Base-by-base conservation (phyloP, 768 basidiomycete species). In the Leccinum arenicola region DNA sequence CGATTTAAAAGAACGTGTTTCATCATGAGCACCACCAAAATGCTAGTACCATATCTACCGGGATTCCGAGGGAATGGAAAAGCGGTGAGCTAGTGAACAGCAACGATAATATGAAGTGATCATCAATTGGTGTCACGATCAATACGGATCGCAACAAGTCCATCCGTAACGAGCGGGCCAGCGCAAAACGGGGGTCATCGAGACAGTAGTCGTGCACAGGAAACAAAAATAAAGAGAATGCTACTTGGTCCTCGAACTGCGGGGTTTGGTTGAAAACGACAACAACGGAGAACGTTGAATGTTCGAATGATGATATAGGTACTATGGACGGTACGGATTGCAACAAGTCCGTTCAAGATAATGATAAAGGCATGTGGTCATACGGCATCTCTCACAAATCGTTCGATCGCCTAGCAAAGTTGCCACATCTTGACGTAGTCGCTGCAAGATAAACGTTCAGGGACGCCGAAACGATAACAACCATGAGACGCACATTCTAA, bases 401-500 rank as follows among this genome's bases (percentile, higher is more conserved):
- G 12, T 8, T 35, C n/a, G 8, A 38, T 21, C 52, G 11, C 48
- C 50, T 63, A 64, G 57, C 71, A 72, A 15, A 73, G 62, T 11
- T 70, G 70, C 72, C 72, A 72, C 71, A 72, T 72, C 60, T 73
- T 72, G 52, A 73, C 71, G 12, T 72, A 72, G 54, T 72, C 72
- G 6, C 70, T 72, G 25, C n/a, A 9, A 49, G 29, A 40, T 40
- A 15, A 29, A 48, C 1, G 1, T 5, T 63, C 4, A 61, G 56
- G 25, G n/a, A 12, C 48, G 4, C n/a, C 4, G 29, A 14, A 8
- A 27, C n/a, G 11, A 7, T n/a, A 27, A 6, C 8, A 15, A 21
- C 0, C 11, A 4, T 6, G 17, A 7, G 1, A 61, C 70, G 55
- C 68, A 88, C 85, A 94, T 81, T 47, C 87, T 80, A 75, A 94